Evolutionary conservation across 2,329 filamentous ascomycete genomes (phyloP).

Genomic region (Metarhizium robertsii): DNA sequence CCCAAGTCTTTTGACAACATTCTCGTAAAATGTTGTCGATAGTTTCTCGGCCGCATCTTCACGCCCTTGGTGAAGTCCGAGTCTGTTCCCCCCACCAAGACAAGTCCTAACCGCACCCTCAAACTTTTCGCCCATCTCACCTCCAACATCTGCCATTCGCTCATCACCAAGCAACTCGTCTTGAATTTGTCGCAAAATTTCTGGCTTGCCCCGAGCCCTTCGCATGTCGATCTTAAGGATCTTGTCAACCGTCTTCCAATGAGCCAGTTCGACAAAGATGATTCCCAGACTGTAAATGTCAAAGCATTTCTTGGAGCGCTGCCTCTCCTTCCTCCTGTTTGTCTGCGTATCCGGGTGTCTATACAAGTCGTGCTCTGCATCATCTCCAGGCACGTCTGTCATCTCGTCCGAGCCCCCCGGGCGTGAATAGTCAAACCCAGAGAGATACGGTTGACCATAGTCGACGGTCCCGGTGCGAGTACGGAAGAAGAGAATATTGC

Average conservation of each 20-base stretch:
- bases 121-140: slow-evolving; percentile 29
- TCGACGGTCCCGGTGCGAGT: slow-evolving; percentile 21
- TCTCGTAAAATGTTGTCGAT: slow-evolving; percentile 31
- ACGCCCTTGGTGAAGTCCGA: slow-evolving; percentile 26
- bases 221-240: slow-evolving; percentile 30
- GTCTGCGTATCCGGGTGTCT: slow-evolving; percentile 36
- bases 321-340: slow-evolving; percentile 19
- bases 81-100: slow-evolving; percentile 23
- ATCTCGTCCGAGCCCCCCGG: slow-evolving; percentile 39
- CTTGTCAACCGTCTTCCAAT: slow-evolving; percentile 37
- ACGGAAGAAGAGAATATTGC: slow-evolving; percentile 44
- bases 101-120: slow-evolving; percentile 28
- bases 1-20: slow-evolving; percentile 34
- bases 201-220: slow-evolving; percentile 24
- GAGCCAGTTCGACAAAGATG: slow-evolving; percentile 43
- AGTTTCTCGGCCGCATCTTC: slow-evolving; percentile 33
- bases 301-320: slow-evolving; percentile 36
- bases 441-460: slow-evolving; percentile 33
- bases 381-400: slow-evolving; percentile 37
- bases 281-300: slow-evolving; percentile 45
- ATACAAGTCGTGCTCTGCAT: slow-evolving; percentile 38
- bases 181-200: slow-evolving; percentile 26
- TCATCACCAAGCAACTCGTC: slow-evolving; percentile 20
- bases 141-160: slow-evolving; percentile 24
- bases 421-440: slow-evolving; percentile 45